Evolutionary conservation across 331 rosid genomes (phyloP).

Genomic region (Malus hybrid): DNA sequence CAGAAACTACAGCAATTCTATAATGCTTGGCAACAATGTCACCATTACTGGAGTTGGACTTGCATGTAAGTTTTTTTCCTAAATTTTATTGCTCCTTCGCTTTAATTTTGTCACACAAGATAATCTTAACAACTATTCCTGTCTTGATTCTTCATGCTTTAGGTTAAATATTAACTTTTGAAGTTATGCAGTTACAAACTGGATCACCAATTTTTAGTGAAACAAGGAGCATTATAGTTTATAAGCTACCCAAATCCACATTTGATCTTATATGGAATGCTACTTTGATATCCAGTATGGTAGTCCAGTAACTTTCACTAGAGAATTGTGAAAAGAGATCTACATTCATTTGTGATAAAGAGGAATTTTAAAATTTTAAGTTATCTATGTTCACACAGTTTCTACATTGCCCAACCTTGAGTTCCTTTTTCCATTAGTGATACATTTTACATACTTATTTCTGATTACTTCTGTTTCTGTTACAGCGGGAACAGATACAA

Average conservation of each 20-base stretch:
- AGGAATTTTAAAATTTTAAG: too few species aligned
- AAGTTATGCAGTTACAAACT: neutral
- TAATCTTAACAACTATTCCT: neutral
- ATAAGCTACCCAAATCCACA: neutral
- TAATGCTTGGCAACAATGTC: slow-evolving; percentile 75
- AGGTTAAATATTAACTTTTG: neutral
- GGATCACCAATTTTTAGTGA: neutral
- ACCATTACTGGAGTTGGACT: slow-evolving; percentile 80
- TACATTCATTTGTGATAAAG: too few species aligned
- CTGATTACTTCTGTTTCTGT: slow-evolving; percentile 15
- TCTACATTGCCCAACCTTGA: neutral
- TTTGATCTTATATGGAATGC: neutral
- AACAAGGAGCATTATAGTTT: neutral
- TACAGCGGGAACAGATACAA: slow-evolving; percentile 67
- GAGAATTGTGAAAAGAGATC: neutral
- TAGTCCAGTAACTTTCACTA: neutral
- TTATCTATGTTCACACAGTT: neutral
- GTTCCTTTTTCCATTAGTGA: neutral
- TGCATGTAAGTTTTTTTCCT: slow-evolving; percentile 59
- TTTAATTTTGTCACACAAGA: neutral
- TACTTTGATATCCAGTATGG: neutral
- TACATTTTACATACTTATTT: too few species aligned
- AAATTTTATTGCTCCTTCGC: neutral
- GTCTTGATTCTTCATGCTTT: neutral
- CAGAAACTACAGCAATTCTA: slow-evolving; percentile 68